These are phyloP conservation scores for Cadophora sp. DNA, from an alignment of 2,329 filamentous ascomycete species.

Conservation along the genomic window DNA sequence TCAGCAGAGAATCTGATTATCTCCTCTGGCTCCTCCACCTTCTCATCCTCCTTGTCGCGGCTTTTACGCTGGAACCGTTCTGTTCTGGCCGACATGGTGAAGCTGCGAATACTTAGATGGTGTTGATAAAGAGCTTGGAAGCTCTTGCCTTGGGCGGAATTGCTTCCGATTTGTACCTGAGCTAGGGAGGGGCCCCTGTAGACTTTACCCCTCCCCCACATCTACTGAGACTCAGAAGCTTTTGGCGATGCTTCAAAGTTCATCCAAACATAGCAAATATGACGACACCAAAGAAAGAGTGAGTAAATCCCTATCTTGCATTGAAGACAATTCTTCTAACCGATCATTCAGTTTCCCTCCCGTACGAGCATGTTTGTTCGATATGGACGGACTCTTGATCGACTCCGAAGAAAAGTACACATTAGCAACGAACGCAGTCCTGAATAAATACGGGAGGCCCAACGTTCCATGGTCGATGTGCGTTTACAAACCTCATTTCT, in stretches of 20 bases:
- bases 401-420: slow-evolving; percentile 95
- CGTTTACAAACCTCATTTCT: background rate
- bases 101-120: slow-evolving; percentile 1
- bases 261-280: background rate
- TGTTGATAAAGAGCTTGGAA: slow-evolving; percentile 1
- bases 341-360: slow-evolving; percentile 69
- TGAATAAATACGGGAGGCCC: slow-evolving; percentile 76
- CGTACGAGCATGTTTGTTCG: slow-evolving; percentile 91
- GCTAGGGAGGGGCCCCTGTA: slow-evolving; percentile 3
- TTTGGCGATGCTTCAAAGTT: background rate
- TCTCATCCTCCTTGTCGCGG: slow-evolving; percentile 26
- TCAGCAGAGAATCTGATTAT: slow-evolving; percentile 48
- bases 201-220: slow-evolving; percentile 22
- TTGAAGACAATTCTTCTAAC: background rate
- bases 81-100: slow-evolving; percentile 43
- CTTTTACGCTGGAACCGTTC: slow-evolving; percentile 44
- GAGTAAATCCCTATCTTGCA: background rate
- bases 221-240: background rate
- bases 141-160: background rate
- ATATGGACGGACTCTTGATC: slow-evolving; percentile 97
- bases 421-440: slow-evolving; percentile 79
- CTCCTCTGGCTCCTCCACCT: slow-evolving; percentile 37
- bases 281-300: slow-evolving; percentile 32
- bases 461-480: slow-evolving; percentile 83
- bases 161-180: slow-evolving; percentile 3